A percentile compares a stretch with the other conserved stretches of the same genome.
Evolutionary conservation across 192 early-diverging fungal genomes (phyloP).

Genomic region (Linnemannia exigua): DNA sequence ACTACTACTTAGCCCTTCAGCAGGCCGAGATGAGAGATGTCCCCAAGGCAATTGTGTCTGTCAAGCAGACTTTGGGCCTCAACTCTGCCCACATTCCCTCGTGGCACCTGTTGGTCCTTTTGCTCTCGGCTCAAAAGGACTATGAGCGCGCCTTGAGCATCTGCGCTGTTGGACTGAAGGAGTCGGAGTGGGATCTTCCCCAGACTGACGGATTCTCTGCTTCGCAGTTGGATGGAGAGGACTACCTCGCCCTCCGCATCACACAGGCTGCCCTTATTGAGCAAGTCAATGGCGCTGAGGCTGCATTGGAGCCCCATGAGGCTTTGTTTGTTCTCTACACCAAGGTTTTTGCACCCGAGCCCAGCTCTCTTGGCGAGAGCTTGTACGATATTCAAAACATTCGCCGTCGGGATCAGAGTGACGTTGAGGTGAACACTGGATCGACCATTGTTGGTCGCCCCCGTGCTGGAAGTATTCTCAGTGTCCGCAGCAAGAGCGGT

Average conservation of each 20-base stretch:
- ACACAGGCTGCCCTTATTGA: constrained; percentile 69
- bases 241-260: constrained; percentile 70
- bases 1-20: constrained; percentile 78
- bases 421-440: constrained; percentile 16
- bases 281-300: constrained; percentile 62
- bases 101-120: constrained; percentile 78
- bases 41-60: constrained; percentile 62
- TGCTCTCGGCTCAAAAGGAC: constrained; percentile 75
- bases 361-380: constrained; percentile 17
- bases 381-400: constrained; percentile 43
- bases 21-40: constrained; percentile 75
- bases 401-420: constrained; percentile 28
- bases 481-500: constrained; percentile 29
- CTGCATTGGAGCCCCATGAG: constrained; percentile 65
- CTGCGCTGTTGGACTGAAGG: constrained; percentile 70
- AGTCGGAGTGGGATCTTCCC: constrained; percentile 63
- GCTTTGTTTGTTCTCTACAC: constrained; percentile 75
- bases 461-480: constrained; percentile 32
- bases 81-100: constrained; percentile 70
- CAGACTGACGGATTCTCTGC: constrained; percentile 20
- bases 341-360: constrained; percentile 55
- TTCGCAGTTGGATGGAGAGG: constrained; percentile 58
- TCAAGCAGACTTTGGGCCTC: constrained; percentile 66
- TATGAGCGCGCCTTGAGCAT: constrained; percentile 69
- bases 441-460: constrained; percentile 21